Evolutionary conservation across 495 filamentous ascomycete genomes (phyloP), one percentile per base, ranked within the genome.

Genomic region (Chlorociboria aeruginascens): DNA sequence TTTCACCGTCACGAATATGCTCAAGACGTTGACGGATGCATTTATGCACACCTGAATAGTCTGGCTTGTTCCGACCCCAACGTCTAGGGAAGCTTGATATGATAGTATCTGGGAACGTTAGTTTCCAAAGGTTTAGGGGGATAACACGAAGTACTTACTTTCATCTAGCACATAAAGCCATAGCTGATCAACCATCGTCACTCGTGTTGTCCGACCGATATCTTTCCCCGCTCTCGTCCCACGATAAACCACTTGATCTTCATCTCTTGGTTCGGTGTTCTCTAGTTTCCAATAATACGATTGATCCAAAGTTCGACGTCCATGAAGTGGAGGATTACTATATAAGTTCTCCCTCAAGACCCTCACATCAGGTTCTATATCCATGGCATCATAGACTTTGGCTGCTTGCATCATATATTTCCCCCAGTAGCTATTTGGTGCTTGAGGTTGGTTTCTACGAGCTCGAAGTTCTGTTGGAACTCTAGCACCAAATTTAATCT

Each of bases 41-140:
- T 45, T 81, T 74, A 40, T 85, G 65, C 6, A 85, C 74, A 28
- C 77, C 81, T 0, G 81, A 71, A 3, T 69, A 67, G 45, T 86
- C 81, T 38, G 79, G 77, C 51, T 81, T 82, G 14, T 81, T 81
- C 52, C 77, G 71, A 0, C 81, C 75, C 66, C 79, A 87, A 10
- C 79, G 67, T 46, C 78, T 71, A 0, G 82, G 79, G 51, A 86
- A 86, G 38, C 71, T 71, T 0, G 83, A 83, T 13, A 87, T 74
- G 32, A 87, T 75, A 20, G 83, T 68, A 20, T 77, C 42, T 50
- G 33, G 25, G 6, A 3, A 25, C 4, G 20, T 25, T 25, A 25
- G 20, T 37, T 16, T 49, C 33, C 29, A 41, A 17, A 16, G 13
- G 1, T 28, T 38, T 34, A 25, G 20, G 4, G 4, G 20, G 20